Evolutionary conservation across 2,329 filamentous ascomycete genomes (phyloP).

Genomic region (Penicillium sp.): DNA sequence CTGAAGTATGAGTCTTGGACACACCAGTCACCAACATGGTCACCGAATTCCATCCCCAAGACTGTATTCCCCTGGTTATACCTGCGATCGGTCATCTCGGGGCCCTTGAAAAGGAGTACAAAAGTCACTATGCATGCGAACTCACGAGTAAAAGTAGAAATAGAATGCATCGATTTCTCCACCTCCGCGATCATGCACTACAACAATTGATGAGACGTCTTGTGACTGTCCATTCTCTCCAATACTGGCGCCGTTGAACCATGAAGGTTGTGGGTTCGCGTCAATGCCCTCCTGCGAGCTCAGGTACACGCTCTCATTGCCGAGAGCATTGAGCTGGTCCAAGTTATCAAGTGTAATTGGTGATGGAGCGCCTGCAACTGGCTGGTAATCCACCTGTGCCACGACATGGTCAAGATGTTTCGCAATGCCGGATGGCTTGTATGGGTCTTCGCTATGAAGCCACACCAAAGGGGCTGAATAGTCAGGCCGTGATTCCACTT

Average conservation of each 20-base stretch:
- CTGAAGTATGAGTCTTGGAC: slow-evolving; percentile 9
- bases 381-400: slow-evolving; percentile 50
- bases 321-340: slow-evolving; percentile 51
- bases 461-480: slow-evolving; percentile 56
- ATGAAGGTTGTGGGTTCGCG: slow-evolving; percentile 46
- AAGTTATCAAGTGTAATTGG: slow-evolving; percentile 55
- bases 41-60: slow-evolving; percentile 55
- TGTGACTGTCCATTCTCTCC: slow-evolving; percentile 56
- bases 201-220: slow-evolving; percentile 57
- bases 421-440: slow-evolving; percentile 56
- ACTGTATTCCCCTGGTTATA: slow-evolving; percentile 61
- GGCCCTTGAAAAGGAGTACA: neutral
- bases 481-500: slow-evolving; percentile 7
- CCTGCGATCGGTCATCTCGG: slow-evolving; percentile 26
- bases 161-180: slow-evolving; percentile 64
- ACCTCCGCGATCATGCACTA: slow-evolving; percentile 62
- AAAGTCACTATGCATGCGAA: neutral
- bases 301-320: slow-evolving; percentile 54
- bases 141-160: slow-evolving; percentile 64
- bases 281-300: slow-evolving; percentile 56
- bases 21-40: slow-evolving; percentile 69
- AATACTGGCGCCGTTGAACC: slow-evolving; percentile 60
- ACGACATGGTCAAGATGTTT: slow-evolving; percentile 53
- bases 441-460: slow-evolving; percentile 54
- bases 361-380: slow-evolving; percentile 42